A percentile compares a stretch with the other conserved stretches of the same genome.
Conservation (phyloP, 352 stramenopile genomes). For the Blastocystis hominis region DNA sequence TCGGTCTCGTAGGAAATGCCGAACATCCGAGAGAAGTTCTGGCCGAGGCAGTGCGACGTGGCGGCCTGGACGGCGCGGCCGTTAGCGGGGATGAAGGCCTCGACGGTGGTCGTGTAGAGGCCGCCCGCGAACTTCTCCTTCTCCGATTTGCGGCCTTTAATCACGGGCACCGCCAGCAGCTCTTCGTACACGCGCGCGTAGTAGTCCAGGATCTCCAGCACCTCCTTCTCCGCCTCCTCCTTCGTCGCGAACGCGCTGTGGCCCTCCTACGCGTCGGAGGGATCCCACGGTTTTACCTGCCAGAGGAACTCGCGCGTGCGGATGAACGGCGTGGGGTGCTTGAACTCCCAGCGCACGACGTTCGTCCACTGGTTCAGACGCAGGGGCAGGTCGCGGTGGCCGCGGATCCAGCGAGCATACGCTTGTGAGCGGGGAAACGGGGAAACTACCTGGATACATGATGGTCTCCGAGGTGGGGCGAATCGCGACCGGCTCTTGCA, state of each 20-base stretch:
- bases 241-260: conserved; percentile 93
- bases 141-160: conserved; percentile 94
- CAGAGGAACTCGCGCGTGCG: conserved; percentile 96
- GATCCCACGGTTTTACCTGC: conserved; percentile 65
- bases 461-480: conserved; percentile 96
- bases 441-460: conserved; percentile 85
- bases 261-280: conserved; percentile 74
- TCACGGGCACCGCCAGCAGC: conserved; percentile 92
- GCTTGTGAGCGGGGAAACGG: conserved; percentile 67
- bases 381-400: conserved; percentile 90
- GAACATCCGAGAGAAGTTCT: conserved; percentile 99
- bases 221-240: conserved; percentile 86
- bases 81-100: conserved; percentile 89
- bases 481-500: conserved; percentile 92
- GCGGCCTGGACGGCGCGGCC: conserved; percentile 94
- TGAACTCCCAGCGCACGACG: conserved; percentile 98
- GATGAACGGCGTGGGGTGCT: conserved; percentile 93
- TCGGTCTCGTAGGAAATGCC: conserved; percentile 92
- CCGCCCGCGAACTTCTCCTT: conserved; percentile 97
- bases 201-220: conserved; percentile 87
- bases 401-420: conserved; percentile 74
- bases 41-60: conserved; percentile 93
- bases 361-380: conserved; percentile 99
- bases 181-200: conserved; percentile 96
- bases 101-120: conserved; percentile 95